A percentile compares a stretch with the other conserved stretches of the same genome.
Conservation (phyloP, 2,329 filamentous ascomycete species). For the Coniosporium tulheliwenetii region DNA sequence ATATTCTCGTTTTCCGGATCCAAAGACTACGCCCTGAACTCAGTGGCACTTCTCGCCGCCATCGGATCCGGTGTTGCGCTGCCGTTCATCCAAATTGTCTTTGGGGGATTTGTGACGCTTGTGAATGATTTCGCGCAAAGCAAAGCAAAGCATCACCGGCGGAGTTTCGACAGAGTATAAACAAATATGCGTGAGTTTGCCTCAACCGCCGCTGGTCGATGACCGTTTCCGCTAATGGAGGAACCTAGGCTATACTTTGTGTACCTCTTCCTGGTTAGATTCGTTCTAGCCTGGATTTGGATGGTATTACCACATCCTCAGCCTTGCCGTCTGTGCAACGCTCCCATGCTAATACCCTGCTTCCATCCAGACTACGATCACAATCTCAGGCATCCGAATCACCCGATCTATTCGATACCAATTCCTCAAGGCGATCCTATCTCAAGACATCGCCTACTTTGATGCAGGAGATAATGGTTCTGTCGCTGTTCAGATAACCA, state of each 20-base stretch:
- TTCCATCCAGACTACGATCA: slow-evolving; percentile 2
- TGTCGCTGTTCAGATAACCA: slow-evolving; percentile 9
- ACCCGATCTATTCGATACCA: slow-evolving; percentile 8
- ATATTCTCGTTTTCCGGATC: neutral
- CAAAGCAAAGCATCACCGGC: neutral
- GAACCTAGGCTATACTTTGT: slow-evolving; percentile 4
- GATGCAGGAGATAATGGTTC: slow-evolving; percentile 10
- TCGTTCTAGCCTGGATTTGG: neutral
- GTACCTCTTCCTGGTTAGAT: slow-evolving; percentile 1
- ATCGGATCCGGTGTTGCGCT: neutral
- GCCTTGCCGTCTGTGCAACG: no score
- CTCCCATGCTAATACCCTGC: no score
- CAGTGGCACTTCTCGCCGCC: neutral
- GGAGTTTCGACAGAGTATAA: neutral
- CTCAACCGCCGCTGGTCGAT: no score
- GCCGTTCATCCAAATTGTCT: neutral
- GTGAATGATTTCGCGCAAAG: neutral
- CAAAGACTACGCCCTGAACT: neutral
- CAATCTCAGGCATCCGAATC: slow-evolving; percentile 10
- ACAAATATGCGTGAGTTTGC: no score
- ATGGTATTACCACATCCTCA: neutral
- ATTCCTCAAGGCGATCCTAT: slow-evolving; percentile 12
- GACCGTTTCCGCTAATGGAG: slow-evolving; percentile 3
- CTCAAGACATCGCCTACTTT: slow-evolving; percentile 17
- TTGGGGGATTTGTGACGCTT: neutral